Evolutionary conservation across 2,329 filamentous ascomycete species (phyloP), one percentile per base, ranked within the genome.

Genomic region (Apiospora koreana): DNA sequence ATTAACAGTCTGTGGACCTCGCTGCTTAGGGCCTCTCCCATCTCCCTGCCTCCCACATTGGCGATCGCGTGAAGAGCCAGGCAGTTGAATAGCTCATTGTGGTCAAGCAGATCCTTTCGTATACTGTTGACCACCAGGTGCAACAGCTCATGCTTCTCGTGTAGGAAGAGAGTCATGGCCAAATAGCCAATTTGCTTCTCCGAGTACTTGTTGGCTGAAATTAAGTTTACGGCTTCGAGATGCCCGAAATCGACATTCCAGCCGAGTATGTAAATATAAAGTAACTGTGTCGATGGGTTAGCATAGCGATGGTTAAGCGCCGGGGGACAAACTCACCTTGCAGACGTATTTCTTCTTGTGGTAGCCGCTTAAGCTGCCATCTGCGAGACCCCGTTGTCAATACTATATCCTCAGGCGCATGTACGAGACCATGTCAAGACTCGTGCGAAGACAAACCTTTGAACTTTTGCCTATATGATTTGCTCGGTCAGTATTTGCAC

Each of bases 291-390:
- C n/a, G n/a, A 10, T 38, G 42, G 41, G 70, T 80, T 74, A 80
- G 76, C 73, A 62, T 38, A 68, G 45, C 31, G 70, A 25, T 65
- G 71, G 69, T 67, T 68, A 67, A 23, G 65, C 54, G 70, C 67
- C 66, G 28, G 50, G 50, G 69, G 28, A 42, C 69, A 71, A 67
- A 67, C 35, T 69, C 83, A 90, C 88, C 86, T 99, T 99, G 93
- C 96, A 99, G 75, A 99, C 96, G 81, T 99, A 99, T 93, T 99
- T 99, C 89, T 99, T 99, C 87, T 97, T 98, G 86, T 98, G 94
- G 80, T 99, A 99, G 75, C 96, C 97, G 80, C 92, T 97, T 71
- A 99, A 86, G 79, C 88, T 96, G 74, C 94, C 95, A 81, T 96
- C 93, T 91, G 65, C 48, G 65, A 67, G n/a, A 46, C 42, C 25